These are phyloP conservation scores for Asterella californica DNA, from an alignment of 225 moss, liverwort and hornwort species.

Conservation along the genomic window DNA sequence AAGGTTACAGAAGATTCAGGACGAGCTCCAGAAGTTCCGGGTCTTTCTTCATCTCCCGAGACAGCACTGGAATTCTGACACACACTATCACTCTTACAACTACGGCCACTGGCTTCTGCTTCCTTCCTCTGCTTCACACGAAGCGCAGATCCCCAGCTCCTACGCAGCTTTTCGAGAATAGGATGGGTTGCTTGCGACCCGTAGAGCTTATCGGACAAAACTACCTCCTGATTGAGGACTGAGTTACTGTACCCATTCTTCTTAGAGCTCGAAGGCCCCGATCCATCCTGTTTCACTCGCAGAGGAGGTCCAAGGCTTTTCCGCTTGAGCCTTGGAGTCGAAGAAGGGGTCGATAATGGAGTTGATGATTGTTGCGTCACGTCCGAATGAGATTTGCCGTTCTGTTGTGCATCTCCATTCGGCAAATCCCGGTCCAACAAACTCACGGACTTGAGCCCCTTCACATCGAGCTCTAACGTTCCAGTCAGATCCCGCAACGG, in stretches of 20 bases:
- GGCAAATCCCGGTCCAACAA: constrained; percentile 13
- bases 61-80: constrained; percentile 16
- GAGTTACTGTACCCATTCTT: constrained; percentile 22
- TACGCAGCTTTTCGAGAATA: constrained; percentile 51
- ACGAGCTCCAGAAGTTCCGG: not conserved
- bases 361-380: constrained; percentile 20
- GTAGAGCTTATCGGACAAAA: constrained; percentile 20
- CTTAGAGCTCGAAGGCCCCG: constrained; percentile 28
- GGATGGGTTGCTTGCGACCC: constrained; percentile 40
- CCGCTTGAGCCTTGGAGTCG: constrained; percentile 39
- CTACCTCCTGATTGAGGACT: constrained; percentile 5
- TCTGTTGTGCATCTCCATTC: not conserved
- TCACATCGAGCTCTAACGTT: constrained; percentile 8
- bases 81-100: not conserved
- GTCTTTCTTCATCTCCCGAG: constrained; percentile 3
- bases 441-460: constrained; percentile 16
- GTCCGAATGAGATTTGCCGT: constrained; percentile 3
- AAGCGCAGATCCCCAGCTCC: constrained; percentile 91
- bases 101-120: constrained; percentile 25
- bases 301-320: constrained; percentile 73
- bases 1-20: constrained; percentile 8
- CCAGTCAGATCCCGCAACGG: constrained; percentile 6
- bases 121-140: constrained; percentile 56
- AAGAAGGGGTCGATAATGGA: constrained; percentile 22
- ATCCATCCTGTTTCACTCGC: constrained; percentile 55